phyloP scores from a whole-genome alignment of 2,329 filamentous ascomycete genomes.

The Cercospora citrullina region DNA sequence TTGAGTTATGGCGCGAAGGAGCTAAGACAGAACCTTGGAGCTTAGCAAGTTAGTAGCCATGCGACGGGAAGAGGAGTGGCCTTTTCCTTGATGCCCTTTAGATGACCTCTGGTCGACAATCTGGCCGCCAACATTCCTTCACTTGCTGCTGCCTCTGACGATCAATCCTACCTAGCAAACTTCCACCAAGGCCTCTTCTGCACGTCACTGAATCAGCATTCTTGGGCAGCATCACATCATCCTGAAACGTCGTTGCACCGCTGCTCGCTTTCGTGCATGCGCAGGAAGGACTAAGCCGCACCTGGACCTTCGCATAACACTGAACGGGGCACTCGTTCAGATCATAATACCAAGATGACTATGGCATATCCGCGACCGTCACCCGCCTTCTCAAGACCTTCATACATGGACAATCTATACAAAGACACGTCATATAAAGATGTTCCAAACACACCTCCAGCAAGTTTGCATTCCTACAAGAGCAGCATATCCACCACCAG shows the following conservation, averaged over 20 bases:
- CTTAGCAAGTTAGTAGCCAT: constrained; percentile 19
- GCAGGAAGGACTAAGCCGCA: background rate
- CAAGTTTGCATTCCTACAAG: constrained; percentile 31
- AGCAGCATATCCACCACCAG: constrained; percentile 33
- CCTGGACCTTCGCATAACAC: constrained; percentile 11
- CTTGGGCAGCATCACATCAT: constrained; percentile 14
- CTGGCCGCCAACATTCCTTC: constrained; percentile 8
- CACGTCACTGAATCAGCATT: constrained; percentile 16
- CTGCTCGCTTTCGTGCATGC: constrained; percentile 8
- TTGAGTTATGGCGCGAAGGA: constrained; percentile 26
- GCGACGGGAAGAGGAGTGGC: constrained; percentile 17
- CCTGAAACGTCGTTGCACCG: constrained; percentile 14
- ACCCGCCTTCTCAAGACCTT: constrained; percentile 29
- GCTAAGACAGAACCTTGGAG: constrained; percentile 26
- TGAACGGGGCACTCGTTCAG: background rate
- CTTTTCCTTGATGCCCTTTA: constrained; percentile 9
- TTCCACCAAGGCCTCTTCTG: background rate
- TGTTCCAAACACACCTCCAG: constrained; percentile 20
- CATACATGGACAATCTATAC: constrained; percentile 38
- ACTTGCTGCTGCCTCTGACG: background rate
- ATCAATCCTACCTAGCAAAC: background rate
- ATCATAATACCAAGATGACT: constrained; percentile 26
- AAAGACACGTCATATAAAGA: constrained; percentile 22
- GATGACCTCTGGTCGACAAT: background rate
- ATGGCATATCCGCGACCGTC: constrained; percentile 31